phyloP scores from a whole-genome alignment of 2,329 filamentous ascomycete genomes.

The Passalora sequoiae region DNA sequence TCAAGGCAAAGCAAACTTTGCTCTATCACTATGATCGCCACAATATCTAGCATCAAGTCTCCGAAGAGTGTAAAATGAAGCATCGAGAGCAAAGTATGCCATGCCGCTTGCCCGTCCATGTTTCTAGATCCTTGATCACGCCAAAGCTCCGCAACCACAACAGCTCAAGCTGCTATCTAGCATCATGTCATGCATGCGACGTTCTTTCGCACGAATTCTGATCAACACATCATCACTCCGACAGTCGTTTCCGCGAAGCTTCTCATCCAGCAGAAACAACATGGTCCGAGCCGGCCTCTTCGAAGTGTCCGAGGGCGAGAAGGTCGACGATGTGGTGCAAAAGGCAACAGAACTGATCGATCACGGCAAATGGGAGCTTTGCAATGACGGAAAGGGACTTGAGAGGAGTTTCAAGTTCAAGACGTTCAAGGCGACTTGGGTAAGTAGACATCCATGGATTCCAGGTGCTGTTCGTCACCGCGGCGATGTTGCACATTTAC shows the following conservation, averaged over 20 bases:
- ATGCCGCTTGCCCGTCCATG: background rate
- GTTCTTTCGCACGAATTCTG: no score
- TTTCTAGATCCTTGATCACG: background rate
- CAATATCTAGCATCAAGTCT: no score
- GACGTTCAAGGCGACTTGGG: constrained; percentile 38
- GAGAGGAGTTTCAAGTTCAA: constrained; percentile 37
- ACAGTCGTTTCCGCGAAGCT: no score
- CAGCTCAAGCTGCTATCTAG: background rate
- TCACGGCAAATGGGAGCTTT: constrained; percentile 31
- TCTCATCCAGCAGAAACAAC: constrained; percentile 5
- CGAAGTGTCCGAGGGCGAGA: constrained; percentile 21
- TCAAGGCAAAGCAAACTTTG: no score
- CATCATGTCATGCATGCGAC: constrained; percentile 1
- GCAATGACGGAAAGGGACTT: constrained; percentile 31
- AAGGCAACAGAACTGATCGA: constrained; percentile 27
- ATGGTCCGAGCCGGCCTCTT: constrained; percentile 19
- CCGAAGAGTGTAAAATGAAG: no score
- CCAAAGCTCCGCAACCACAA: background rate
- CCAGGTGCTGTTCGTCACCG: no score
- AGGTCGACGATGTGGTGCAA: constrained; percentile 13
- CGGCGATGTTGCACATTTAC: no score
- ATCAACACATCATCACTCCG: no score
- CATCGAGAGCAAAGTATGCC: no score
- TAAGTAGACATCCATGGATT: constrained; percentile 24
- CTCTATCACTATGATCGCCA: no score